phyloP scores from a whole-genome alignment of 2,329 filamentous ascomycete species.

The Rhinocladiella similis region DNA sequence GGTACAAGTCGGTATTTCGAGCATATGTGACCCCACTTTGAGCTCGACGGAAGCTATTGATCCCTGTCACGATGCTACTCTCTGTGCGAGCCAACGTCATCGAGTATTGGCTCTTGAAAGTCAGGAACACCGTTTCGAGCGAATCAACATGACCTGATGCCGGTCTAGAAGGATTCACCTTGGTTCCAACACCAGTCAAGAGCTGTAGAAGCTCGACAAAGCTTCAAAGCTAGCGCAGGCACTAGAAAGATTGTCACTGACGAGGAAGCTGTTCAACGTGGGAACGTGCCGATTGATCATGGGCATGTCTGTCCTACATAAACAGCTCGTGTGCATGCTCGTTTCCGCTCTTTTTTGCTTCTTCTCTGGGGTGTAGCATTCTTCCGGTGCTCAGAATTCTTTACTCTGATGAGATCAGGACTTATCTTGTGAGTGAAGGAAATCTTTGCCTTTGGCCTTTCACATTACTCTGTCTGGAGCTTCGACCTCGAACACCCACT shows the following conservation, averaged over 20 bases:
- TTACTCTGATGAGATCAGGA: too few relatives aligned
- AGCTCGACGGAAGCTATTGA: conserved; percentile 1
- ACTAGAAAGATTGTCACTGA: conserved; percentile 11
- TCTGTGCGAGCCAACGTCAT: conserved; percentile 17
- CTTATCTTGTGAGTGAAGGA: background rate
- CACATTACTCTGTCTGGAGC: background rate
- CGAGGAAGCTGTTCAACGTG: background rate
- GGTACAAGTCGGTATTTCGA: background rate
- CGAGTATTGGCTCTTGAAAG: conserved; percentile 1
- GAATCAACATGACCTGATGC: conserved; percentile 9
- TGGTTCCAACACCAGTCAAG: conserved; percentile 3
- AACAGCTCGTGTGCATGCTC: conserved; percentile 1
- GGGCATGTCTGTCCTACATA: conserved; percentile 8
- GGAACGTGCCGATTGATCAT: background rate
- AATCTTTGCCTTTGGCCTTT: background rate
- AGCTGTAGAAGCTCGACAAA: background rate
- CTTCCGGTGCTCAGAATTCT: background rate
- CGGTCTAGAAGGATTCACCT: conserved; percentile 1
- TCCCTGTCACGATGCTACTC: conserved; percentile 20
- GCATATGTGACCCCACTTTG: conserved; percentile 4
- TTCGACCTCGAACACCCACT: background rate
- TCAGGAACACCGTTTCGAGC: background rate
- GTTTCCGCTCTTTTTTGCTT: background rate
- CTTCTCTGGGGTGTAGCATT: background rate
- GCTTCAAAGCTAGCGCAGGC: conserved; percentile 13